Evolutionary conservation across 2,329 filamentous ascomycete species (phyloP), one percentile per base, ranked within the genome.

Genomic region (Claviceps africana): DNA sequence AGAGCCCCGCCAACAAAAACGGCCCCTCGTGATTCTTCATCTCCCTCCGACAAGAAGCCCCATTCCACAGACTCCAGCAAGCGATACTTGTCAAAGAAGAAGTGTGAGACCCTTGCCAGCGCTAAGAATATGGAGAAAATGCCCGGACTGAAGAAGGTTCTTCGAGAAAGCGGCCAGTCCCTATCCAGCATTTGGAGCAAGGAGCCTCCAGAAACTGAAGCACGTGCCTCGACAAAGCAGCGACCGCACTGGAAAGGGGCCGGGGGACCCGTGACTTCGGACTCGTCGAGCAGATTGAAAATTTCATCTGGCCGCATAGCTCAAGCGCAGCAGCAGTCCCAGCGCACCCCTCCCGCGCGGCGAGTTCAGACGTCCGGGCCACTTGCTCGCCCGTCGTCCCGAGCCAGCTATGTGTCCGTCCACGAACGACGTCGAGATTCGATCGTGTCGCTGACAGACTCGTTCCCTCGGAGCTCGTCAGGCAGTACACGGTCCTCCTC

Each of bases 381-480:
- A 1, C 58, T 65, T 2, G 61, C 65, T 13, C 65, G 70, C 30
- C 70, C 65, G 47, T 68, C 71, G 5, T 77, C 75, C 0, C 65
- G 71, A 30, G 54, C 74, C 37, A 75, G 74, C 46, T 75, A 72
- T 55, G 68, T 77, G 13, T 74, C 77, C 0, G 64, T 77, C 3
- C 73, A 74, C 39, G 74, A 79, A 48, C 69, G 66, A 28, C 70
- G 73, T 4, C 71, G 75, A 22, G 73, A 77, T 56, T 82, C 78
- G 0, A 61, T 79, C 13, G 68, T 79, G 4, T 81, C 79, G 0
- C 69, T 77, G 49, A 76, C 76, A 1, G 78, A 81, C 52, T 73
- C 75, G 0, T 77, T 74, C 53, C 77, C 77, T 0, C 64, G 79
- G 25, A 71, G 74, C 51, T 71, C 75, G 0, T 61, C 68, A 19